Base-by-base conservation (phyloP, 192 early-diverging fungal genomes). In the Coemansia sp. region DNA sequence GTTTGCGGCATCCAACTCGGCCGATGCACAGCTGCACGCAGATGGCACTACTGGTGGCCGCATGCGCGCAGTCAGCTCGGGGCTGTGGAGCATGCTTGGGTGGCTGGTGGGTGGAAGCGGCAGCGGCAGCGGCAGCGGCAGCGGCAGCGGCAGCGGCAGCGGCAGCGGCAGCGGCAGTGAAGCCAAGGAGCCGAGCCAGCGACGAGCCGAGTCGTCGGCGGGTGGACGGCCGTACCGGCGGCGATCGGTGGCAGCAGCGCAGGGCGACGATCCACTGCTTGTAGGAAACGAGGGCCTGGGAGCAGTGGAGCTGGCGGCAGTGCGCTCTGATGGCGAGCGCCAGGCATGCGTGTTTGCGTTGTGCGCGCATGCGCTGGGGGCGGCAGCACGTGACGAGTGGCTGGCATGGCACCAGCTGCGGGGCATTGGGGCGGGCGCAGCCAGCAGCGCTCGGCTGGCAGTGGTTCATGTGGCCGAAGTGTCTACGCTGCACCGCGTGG, bases 231-330 rank as follows among this genome's bases (percentile, higher is more conserved):
- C 48, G 57, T 19, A 17, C 32, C 60, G 62, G 12, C 65, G 65
- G 38, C 64, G 46, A 11, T 48, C 42, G 4, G 62, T 64, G 18
- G 75, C 75, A 0, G 54, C 35, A 10, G 52, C 22, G 26, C 65
- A 61, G 3, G 57, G 56, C 7, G 75, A 78, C 66, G 75, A 78
- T 19, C 75, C 75, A 58, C 62, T 65, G 39, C 66, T 72, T 24
- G 62, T 78, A 8, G 75, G 75, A 42, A 78, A 78, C 75, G 75
- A 78, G 59, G 75, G 75, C 27, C 70, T 78, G 46, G 75, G 75
- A 34, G 27, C 53, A 6, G 75, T 78, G 14, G 69, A 72, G 60
- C 53, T 78, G 53, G 75, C 69, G 3, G n/a, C 46, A 4, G 65
- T 67, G 53, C 62, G 60, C 26, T 41, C 39, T n/a, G 58, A 46